Evolutionary conservation across 2,329 filamentous ascomycete genomes (phyloP).

Genomic region (Cytospora chrysosperma): DNA sequence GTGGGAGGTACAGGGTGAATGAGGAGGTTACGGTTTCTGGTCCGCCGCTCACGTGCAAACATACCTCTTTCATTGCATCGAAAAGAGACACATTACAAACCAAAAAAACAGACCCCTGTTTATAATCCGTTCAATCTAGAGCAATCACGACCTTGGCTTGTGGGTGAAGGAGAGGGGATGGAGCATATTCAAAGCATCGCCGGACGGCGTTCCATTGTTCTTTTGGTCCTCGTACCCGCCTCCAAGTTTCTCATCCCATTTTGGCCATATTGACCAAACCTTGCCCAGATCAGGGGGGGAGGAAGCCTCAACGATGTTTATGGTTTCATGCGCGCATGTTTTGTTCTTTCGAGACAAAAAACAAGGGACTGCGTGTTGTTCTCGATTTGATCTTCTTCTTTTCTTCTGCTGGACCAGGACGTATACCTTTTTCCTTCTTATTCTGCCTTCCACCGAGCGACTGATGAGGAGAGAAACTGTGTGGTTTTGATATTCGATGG

Average conservation of each 20-base stretch:
- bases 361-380: slow-evolving; percentile 2
- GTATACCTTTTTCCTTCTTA: slow-evolving; percentile 5
- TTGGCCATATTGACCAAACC: slow-evolving; percentile 17
- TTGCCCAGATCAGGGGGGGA: slow-evolving; percentile 1
- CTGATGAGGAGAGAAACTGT: background rate
- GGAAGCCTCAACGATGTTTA: slow-evolving; percentile 18
- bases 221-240: slow-evolving; percentile 26
- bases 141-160: slow-evolving; percentile 10
- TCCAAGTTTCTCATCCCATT: slow-evolving; percentile 13
- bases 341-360: slow-evolving; percentile 12
- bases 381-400: background rate
- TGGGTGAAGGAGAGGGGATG: slow-evolving; percentile 2
- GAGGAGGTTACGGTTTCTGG: background rate
- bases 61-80: slow-evolving; percentile 12
- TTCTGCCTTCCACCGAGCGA: slow-evolving; percentile 4
- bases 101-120: slow-evolving; percentile 18
- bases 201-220: slow-evolving; percentile 24
- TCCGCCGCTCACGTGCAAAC: slow-evolving; percentile 2
- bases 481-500: background rate
- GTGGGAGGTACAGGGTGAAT: slow-evolving; percentile 44
- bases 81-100: background rate
- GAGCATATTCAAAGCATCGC: slow-evolving; percentile 24
- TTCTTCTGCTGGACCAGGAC: background rate
- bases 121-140: slow-evolving; percentile 25
- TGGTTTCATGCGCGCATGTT: slow-evolving; percentile 23